Evolutionary conservation across 129 eudicot species (phyloP), one percentile per base, ranked within the genome.

Genomic region (Tagetes erecta): DNA sequence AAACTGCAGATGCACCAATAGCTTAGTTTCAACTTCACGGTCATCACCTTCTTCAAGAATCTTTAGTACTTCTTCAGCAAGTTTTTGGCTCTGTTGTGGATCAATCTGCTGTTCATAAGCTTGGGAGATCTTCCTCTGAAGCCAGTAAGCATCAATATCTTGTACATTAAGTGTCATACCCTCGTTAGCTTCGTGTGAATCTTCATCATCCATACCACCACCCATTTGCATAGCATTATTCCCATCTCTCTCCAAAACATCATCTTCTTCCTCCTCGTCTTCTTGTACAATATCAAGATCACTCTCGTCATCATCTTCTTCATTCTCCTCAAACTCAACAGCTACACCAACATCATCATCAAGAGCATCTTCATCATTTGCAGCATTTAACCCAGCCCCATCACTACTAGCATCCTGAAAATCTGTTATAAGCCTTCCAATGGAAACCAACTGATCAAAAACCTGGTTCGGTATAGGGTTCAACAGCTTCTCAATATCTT

Each of bases 111-210:
- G 87, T 51, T 88, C 98, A 80, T 90, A 93, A 41, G 98, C 96
- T 69, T 90, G 95, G 4, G 97, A 87, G 20, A 93, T 90, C 82
- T 90, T 93, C 82, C 98, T 86, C 72, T 93, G 98, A 81, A 90
- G 98, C 98, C 98, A 93, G 79, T 90, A 93, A 47, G 97, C 98
- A 90, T 93, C 98, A 67, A 93, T 84, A 52, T 93, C 97, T 64
- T 90, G 97, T 51, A 93, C 98, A 77, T 90, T 93, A 81, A 93
- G 75, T n/a, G 84, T 76, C 96, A 93, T 90, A 1, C 97, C 97
- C 83, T 84, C 96, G 10, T 86, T 87, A 69, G 89, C 96, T 56
- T 87, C 95, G 55, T 67, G 84, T 34, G 67, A 81, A 45, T 93
- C 95, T 11, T 93, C 98, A 67, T 93, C 98, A 90, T 90, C 98